Conservation (phyloP, 2,329 filamentous ascomycete genomes). For the Hymenoscyphus albidus region DNA sequence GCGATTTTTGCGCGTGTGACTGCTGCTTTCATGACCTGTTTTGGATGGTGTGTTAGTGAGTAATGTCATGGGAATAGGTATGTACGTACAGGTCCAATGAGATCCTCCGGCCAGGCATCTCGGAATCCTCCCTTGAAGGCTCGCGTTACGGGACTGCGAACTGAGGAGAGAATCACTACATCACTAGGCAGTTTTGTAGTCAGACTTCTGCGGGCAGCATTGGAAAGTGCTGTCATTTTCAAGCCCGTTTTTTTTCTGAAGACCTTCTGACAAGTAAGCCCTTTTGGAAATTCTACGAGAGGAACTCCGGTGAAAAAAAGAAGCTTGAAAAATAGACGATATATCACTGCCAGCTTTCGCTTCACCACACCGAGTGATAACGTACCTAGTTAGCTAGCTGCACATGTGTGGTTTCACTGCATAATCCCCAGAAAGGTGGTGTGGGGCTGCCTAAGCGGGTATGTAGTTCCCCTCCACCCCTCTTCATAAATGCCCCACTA, state of each 20-base stretch:
- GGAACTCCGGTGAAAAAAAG: not conserved
- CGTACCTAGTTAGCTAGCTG: not conserved
- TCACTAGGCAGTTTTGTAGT: slow-evolving; percentile 54
- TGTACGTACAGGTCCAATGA: slow-evolving; percentile 46
- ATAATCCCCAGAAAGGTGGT: not conserved
- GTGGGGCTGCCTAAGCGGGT: not conserved
- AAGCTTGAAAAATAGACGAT: not conserved
- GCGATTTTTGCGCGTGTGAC: slow-evolving; percentile 58
- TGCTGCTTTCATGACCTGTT: slow-evolving; percentile 43
- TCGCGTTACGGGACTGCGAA: slow-evolving; percentile 62
- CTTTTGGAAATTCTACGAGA: not conserved
- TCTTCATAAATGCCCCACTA: not conserved
- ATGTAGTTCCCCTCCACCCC: not conserved
- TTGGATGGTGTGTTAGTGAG: slow-evolving; percentile 4
- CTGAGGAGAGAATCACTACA: slow-evolving; percentile 62
- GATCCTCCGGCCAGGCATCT: slow-evolving; percentile 64
- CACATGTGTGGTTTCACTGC: not conserved
- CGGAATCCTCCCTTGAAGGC: slow-evolving; percentile 64
- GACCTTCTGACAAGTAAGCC: not conserved
- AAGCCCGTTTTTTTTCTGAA: too few relatives aligned
- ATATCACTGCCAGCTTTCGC: not conserved
- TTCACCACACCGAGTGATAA: not conserved
- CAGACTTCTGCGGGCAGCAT: slow-evolving; percentile 13
- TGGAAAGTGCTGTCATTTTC: slow-evolving; percentile 17
- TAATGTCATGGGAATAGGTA: not conserved